Base-by-base conservation (phyloP, 257 asterid species). In the Nicotiana noctiflora region DNA sequence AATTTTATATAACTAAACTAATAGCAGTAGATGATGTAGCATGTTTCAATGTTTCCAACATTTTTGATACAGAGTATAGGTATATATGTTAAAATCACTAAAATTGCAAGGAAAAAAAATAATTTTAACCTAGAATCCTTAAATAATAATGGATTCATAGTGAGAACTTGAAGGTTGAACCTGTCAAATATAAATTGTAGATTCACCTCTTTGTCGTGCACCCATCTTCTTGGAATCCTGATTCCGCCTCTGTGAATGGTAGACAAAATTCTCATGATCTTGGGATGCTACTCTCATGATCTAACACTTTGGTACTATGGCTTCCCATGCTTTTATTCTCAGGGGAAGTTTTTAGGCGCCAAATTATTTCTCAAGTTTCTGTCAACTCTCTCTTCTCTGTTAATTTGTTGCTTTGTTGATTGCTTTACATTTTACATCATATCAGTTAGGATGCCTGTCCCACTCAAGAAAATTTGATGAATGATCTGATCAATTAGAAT, bases 371-470 rank as follows among this genome's bases (percentile, higher is more conserved):
- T 70, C 34, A 44, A 44, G 23, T 46, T 70, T 70, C 37, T 44
- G 13, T 70, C 77, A 70, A 70, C 59, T 19, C 34, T 44, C 46
- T 46, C 59, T 70, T 70, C 21, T 70, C 21, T 70, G 77, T 72
- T 68, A 40, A 19, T 66, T 68, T 68, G 37, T 25, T 25, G 18
- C 18, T 62, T 63, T 63, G 37, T 72, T 72, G 77, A 46, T 70
- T 72, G 37, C 77, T 23, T 72, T 72, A 44, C 77, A 72, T 0
- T 46, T 72, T 72, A 72, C 59, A 72, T 14, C 77, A 72, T 46
- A 72, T 6, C 1, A 4, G 32, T 19, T 72, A 46, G 21, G 37
- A 21, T 19, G 77, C 77, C 59, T 44, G 2, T 46, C n/a, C 77
- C 21, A 21, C 59, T 72, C 53, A 19, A 12, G 57, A 70, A 21